Conservation (phyloP, 352 stramenopile species). For the Phytophthora macrochlamydospora region DNA sequence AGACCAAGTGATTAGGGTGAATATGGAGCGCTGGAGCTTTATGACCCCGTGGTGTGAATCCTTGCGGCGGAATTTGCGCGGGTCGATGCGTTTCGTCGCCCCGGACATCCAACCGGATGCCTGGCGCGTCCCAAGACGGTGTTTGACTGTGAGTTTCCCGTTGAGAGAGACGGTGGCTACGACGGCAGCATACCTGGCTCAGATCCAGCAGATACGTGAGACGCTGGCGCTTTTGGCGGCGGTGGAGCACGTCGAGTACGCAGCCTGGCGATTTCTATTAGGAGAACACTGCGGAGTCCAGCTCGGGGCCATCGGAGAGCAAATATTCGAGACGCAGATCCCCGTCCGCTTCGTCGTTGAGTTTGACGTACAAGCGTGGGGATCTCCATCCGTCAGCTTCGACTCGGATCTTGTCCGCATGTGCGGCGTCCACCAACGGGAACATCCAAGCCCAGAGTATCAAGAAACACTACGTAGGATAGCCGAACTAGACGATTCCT, state of each 20-base stretch:
- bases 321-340: conserved; percentile 18
- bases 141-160: too few relatives aligned
- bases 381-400: neutral
- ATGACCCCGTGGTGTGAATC: too few relatives aligned
- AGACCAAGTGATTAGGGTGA: neutral
- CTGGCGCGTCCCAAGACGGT: too few relatives aligned
- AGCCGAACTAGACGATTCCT: neutral
- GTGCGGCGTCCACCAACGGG: neutral
- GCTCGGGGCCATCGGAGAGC: conserved; percentile 4
- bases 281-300: conserved; percentile 20
- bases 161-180: neutral
- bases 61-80: too few relatives aligned
- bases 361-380: neutral
- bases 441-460: neutral
- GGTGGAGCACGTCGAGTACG: conserved; percentile 22
- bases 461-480: neutral
- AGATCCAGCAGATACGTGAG: conserved; percentile 15
- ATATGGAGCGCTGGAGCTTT: too few relatives aligned
- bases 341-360: neutral
- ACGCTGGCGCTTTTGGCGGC: conserved; percentile 32
- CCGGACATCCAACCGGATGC: too few relatives aligned
- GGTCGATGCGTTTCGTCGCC: too few relatives aligned
- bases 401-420: neutral
- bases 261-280: conserved; percentile 27
- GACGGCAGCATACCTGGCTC: neutral